phyloP scores from a whole-genome alignment of 345 rosid genomes.

The Isatis tinctoria region DNA sequence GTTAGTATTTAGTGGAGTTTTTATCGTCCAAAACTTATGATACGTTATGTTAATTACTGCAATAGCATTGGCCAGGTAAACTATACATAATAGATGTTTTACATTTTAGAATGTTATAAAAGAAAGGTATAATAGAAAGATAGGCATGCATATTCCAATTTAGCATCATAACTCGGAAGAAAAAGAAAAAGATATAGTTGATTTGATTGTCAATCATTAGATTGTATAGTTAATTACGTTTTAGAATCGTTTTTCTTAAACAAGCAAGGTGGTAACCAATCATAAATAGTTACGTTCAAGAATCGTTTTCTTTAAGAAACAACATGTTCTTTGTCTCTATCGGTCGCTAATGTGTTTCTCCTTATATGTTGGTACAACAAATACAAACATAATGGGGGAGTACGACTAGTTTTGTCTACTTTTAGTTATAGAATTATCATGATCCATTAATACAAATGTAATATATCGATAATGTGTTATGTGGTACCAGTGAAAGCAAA shows the following conservation, averaged over 20 bases:
- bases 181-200: background rate
- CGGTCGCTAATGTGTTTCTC: constrained; percentile 9
- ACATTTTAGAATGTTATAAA: background rate
- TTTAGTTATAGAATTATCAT: background rate
- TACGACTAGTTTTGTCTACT: background rate
- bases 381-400: constrained; percentile 10
- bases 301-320: constrained; percentile 20
- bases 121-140: background rate
- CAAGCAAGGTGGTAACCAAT: constrained; percentile 6
- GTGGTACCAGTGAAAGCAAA: constrained; percentile 19
- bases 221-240: constrained; percentile 6
- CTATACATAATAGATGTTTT: background rate
- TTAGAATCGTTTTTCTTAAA: constrained; percentile 4
- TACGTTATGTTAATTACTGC: background rate
- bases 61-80: background rate
- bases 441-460: background rate
- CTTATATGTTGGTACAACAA: constrained; percentile 22
- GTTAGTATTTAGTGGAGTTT: background rate
- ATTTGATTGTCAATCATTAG: background rate
- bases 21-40: background rate
- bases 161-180: background rate
- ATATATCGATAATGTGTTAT: background rate
- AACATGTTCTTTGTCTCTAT: constrained; percentile 32
- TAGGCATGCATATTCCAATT: background rate
- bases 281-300: constrained; percentile 19